Percentiles rank a stretch among this genome's conserved stretches.
phyloP scores from a whole-genome alignment of 2,329 filamentous ascomycete genomes.

The Rutstroemia sydowiana region DNA sequence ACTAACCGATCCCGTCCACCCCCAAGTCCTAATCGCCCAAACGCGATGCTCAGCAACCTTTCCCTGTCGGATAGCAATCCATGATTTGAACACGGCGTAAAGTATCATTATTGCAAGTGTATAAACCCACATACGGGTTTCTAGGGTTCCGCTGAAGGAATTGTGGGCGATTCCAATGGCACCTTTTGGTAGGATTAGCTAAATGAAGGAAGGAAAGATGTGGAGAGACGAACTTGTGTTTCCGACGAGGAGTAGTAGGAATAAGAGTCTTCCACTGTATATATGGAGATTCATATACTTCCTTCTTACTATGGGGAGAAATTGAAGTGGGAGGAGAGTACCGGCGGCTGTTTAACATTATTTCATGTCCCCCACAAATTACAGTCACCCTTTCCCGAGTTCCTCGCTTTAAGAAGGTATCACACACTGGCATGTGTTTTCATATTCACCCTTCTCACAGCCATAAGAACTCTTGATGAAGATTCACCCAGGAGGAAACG shows the following conservation, averaged over 20 bases:
- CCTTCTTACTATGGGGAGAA: background rate
- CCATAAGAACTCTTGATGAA: no score
- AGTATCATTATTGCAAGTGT: background rate
- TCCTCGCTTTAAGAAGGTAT: no score
- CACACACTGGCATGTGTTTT: no score
- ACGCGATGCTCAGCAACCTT: background rate
- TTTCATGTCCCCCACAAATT: no score
- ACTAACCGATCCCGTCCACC: constrained; percentile 1
- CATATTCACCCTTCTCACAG: no score
- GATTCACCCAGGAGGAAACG: background rate
- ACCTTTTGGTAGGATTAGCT: background rate
- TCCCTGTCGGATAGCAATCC: background rate
- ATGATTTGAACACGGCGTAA: background rate
- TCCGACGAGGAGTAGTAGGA: background rate
- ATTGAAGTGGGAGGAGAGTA: constrained; percentile 4
- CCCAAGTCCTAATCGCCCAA: constrained; percentile 9
- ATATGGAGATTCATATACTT: background rate
- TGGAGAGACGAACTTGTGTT: background rate
- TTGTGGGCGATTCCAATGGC: background rate
- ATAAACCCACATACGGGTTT: constrained; percentile 2
- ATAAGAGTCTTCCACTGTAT: background rate
- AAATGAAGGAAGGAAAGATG: no score
- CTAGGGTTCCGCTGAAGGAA: constrained; percentile 1
- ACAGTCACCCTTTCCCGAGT: no score
- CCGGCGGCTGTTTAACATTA: background rate